Evolutionary conservation across 2,329 filamentous ascomycete species (phyloP), one percentile per base, ranked within the genome.

Genomic region (Nothophaeocryptopus gaeumannii): DNA sequence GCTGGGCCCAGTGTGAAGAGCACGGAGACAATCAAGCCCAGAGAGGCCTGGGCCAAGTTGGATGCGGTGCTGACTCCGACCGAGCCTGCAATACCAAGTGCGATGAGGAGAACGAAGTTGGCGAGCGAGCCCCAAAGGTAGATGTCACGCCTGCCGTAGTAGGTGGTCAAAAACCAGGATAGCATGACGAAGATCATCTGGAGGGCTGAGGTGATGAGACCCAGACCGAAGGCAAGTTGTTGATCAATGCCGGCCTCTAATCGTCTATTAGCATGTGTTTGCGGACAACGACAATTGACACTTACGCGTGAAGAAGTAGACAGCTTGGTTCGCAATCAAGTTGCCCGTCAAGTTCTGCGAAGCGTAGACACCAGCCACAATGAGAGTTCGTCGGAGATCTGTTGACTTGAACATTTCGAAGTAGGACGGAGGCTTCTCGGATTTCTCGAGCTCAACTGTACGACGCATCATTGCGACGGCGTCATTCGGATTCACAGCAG

Each of bases 161-260:
- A 85, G 1, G 78, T 77, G 11, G 80, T 85, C 42, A 86, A 76
- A 48, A 85, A 69, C 83, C 83, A 86, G 50, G 82, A 86, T 36
- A 83, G 72, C 77, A 84, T 84, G 65, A 83, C 80, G 53, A 83
- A 75, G 64, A 86, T 67, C 67, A 68, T 72, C 63, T 84, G 80
- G 2, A 86, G 80, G 41, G 75, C 79, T 0, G 83, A 84, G 44
- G 78, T 85, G 67, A 85, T 84, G 26, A 86, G 77, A 66, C 79
- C 79, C 12, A 85, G 72, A 33, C 76, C 77, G 62, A 85, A 85
- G 3, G 83, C 78, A 26, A 71, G 75, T 58, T 83, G 70, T 3
- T 64, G 67, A 1, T 51, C 50, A 58, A 86, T 78, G 46, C 82
- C 81, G 47, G 83, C 83, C 75, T 85, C 20, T 26, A 7, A 4